Percentiles rank a stretch among this genome's conserved stretches.
Evolutionary conservation across 148 eudicot genomes (phyloP).

Genomic region (Silene latifolia): DNA sequence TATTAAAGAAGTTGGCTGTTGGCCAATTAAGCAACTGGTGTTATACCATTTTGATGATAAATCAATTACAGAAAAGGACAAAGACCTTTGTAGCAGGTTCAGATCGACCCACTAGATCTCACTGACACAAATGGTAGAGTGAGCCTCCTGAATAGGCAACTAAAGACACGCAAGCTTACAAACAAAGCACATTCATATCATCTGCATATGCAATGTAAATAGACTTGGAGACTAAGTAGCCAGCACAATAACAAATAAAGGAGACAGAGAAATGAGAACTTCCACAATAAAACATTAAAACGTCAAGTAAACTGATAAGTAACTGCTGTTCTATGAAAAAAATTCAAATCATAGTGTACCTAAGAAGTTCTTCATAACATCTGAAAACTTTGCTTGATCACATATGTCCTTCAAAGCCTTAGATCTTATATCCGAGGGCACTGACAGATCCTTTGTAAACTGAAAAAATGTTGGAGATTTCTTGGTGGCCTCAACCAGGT

Average conservation of each 20-base stretch:
- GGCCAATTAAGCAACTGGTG: background rate
- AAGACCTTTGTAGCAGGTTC: background rate
- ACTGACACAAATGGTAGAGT: background rate
- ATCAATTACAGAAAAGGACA: too few relatives aligned
- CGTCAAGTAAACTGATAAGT: too few relatives aligned
- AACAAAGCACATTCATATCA: too few relatives aligned
- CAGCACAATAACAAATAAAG: too few relatives aligned
- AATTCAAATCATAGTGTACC: constrained; percentile 35
- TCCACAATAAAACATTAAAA: too few relatives aligned
- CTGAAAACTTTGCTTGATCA: constrained; percentile 65
- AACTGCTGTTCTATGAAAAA: too few relatives aligned
- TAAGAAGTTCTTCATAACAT: constrained; percentile 71
- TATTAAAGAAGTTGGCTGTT: background rate
- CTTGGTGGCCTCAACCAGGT: constrained; percentile 58
- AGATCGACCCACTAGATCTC: background rate
- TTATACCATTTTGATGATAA: too few relatives aligned
- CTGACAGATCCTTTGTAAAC: constrained; percentile 74
- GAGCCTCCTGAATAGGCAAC: background rate
- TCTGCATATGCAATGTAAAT: too few relatives aligned
- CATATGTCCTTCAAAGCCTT: constrained; percentile 63
- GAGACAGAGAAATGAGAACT: too few relatives aligned
- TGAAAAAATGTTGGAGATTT: constrained; percentile 51
- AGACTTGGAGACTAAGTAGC: too few relatives aligned
- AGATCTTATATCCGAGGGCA: constrained; percentile 46
- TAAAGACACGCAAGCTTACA: background rate